Evolutionary conservation across 108 stramenopile species (phyloP).

Genomic region (Skeletonema potamos): DNA sequence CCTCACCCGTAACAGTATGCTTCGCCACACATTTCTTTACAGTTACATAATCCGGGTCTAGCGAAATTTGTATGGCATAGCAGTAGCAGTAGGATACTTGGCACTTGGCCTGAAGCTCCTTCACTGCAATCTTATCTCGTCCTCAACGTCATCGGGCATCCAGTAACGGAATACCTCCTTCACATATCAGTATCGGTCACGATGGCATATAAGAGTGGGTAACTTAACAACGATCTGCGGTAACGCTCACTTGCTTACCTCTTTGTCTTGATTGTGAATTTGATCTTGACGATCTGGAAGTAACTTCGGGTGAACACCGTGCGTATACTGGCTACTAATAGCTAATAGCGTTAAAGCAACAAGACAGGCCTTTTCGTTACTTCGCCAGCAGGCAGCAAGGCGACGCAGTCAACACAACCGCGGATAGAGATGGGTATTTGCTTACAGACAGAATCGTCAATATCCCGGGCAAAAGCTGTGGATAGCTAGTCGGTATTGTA

Average conservation of each 20-base stretch:
- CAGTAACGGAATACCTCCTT: conserved; percentile 85
- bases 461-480: too few relatives aligned
- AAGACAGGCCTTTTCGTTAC: not conserved
- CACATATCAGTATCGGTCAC: conserved; percentile 66
- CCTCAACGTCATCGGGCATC: conserved; percentile 93
- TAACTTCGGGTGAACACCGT: not conserved
- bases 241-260: conserved; percentile 83
- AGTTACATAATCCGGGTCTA: conserved; percentile 90
- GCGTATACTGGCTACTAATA: not conserved
- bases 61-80: conserved; percentile 93
- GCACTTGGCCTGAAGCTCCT: conserved; percentile 63
- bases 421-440: too few relatives aligned
- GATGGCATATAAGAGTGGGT: conserved; percentile 77
- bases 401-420: too few relatives aligned
- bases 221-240: conserved; percentile 89
- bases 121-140: conserved; percentile 77
- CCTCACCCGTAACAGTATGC: conserved; percentile 64
- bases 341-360: not conserved
- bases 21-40: conserved; percentile 90
- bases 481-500: too few relatives aligned
- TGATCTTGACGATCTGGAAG: conserved; percentile 61
- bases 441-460: too few relatives aligned
- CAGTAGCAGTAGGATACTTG: too few relatives aligned
- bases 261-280: conserved; percentile 94
- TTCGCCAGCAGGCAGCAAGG: too few relatives aligned